A percentile compares a stretch with the other conserved stretches of the same genome.
These are phyloP conservation scores for Corylus heterophylla DNA, from an alignment of 306 rosid species.

Conservation along the genomic window DNA sequence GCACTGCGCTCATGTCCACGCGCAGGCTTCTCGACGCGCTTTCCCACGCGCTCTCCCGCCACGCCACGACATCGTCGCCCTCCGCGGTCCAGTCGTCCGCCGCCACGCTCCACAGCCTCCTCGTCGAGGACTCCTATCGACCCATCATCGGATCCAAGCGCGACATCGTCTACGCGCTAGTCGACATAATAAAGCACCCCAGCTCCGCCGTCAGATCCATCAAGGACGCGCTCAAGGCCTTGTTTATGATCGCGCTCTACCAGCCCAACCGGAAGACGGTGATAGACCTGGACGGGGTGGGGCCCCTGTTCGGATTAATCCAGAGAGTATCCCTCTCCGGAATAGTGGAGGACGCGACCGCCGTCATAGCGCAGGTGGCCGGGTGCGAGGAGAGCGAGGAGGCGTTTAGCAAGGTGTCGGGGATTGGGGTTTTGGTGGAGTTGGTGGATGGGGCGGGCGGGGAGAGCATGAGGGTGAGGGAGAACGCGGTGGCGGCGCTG, in stretches of 20 bases:
- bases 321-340: slow-evolving; percentile 64
- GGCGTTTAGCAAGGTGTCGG: slow-evolving; percentile 58
- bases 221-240: slow-evolving; percentile 82
- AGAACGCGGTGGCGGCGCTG: slow-evolving; percentile 76
- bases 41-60: slow-evolving; percentile 66
- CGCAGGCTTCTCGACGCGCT: slow-evolving; percentile 88
- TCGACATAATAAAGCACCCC: slow-evolving; percentile 57
- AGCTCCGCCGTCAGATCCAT: slow-evolving; percentile 63
- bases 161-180: slow-evolving; percentile 66
- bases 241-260: slow-evolving; percentile 75
- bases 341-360: slow-evolving; percentile 83
- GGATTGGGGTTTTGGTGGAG: slow-evolving; percentile 57
- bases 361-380: slow-evolving; percentile 88
- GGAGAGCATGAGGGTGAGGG: slow-evolving; percentile 66
- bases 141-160: slow-evolving; percentile 81
- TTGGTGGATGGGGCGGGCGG: slow-evolving; percentile 60
- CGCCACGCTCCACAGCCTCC: slow-evolving; percentile 85
- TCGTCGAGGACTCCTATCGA: slow-evolving; percentile 60
- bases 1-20: slow-evolving; percentile 60
- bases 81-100: slow-evolving; percentile 85
- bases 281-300: slow-evolving; percentile 61
- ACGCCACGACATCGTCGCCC: slow-evolving; percentile 50
- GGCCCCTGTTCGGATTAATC: slow-evolving; percentile 54
- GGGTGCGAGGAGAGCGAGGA: slow-evolving; percentile 85
- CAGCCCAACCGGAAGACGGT: slow-evolving; percentile 56